Evolutionary conservation across 2,329 filamentous ascomycete species (phyloP).

Genomic region (Calycina marina): DNA sequence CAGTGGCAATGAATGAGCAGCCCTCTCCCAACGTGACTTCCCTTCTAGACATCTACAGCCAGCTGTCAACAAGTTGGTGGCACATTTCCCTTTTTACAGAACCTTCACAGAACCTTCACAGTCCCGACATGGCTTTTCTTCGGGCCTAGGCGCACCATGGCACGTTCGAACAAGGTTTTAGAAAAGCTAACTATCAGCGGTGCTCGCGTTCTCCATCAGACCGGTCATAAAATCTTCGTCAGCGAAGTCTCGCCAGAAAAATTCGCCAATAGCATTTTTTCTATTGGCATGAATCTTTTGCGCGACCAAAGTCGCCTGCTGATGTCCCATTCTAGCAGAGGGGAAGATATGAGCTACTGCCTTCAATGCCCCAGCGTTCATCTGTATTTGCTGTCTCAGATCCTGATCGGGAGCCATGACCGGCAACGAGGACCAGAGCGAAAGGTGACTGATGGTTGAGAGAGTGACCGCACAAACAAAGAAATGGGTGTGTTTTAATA

Average conservation of each 20-base stretch:
- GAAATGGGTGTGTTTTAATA: constrained; percentile 65
- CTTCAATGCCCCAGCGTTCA: constrained; percentile 38
- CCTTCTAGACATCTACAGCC: too few species aligned
- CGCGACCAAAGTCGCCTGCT: constrained; percentile 61
- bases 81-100: too few species aligned
- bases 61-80: too few species aligned
- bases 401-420: constrained; percentile 46
- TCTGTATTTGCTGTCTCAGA: constrained; percentile 56
- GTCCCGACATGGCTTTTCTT: too few species aligned
- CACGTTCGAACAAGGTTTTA: too few species aligned
- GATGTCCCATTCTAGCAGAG: constrained; percentile 44
- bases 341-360: constrained; percentile 11
- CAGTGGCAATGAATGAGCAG: too few species aligned
- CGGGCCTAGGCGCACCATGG: too few species aligned
- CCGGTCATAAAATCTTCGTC: constrained; percentile 2
- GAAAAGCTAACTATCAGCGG: constrained; percentile 16
- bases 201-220: neutral
- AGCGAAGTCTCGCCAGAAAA: constrained; percentile 7
- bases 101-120: too few species aligned
- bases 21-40: too few species aligned
- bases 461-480: constrained; percentile 68
- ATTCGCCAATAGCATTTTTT: constrained; percentile 4
- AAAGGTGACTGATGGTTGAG: constrained; percentile 66
- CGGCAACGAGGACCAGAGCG: constrained; percentile 56
- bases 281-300: constrained; percentile 42